Percentiles rank a stretch among this genome's conserved stretches.
Conservation (phyloP, 768 basidiomycete genomes). For the Lepiota subincarnata region DNA sequence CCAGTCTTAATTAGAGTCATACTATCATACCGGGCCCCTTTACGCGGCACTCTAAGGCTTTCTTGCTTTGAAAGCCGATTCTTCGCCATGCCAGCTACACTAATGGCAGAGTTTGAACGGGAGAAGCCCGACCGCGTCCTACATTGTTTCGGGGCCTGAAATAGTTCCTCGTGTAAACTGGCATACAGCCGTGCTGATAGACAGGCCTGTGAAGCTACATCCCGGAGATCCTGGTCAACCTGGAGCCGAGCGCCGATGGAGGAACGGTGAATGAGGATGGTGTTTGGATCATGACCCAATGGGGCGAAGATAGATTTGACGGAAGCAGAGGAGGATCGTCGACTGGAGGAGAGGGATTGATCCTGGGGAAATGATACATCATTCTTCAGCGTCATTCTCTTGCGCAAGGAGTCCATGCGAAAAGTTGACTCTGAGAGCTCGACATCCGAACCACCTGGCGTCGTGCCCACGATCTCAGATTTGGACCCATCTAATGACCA, state of each 20-base stretch:
- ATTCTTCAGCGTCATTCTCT: constrained; percentile 23
- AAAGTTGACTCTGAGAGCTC: constrained; percentile 33
- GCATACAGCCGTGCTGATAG: constrained; percentile 65
- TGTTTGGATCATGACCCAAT: constrained; percentile 47
- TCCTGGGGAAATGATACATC: constrained; percentile 23
- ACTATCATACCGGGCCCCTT: constrained; percentile 39
- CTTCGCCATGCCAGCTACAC: constrained; percentile 59
- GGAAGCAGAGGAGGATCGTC: constrained; percentile 62
- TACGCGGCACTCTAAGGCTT: constrained; percentile 62
- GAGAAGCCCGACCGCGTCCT: constrained; percentile 35
- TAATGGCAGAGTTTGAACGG: constrained; percentile 56
- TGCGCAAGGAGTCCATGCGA: constrained; percentile 26
- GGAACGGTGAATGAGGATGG: constrained; percentile 64
- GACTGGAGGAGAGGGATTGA: constrained; percentile 34
- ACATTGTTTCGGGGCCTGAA: constrained; percentile 47
- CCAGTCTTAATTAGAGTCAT: constrained; percentile 28
- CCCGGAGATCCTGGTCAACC: constrained; percentile 74
- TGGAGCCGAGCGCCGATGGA: constrained; percentile 61
- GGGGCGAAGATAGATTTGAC: constrained; percentile 58
- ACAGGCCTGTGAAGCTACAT: constrained; percentile 76
- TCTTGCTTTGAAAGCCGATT: constrained; percentile 63
- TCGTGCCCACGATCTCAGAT: constrained; percentile 36
- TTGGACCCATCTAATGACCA: constrained; percentile 31
- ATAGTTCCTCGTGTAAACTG: constrained; percentile 54
- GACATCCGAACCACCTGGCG: constrained; percentile 20